These are phyloP conservation scores for Pichia ethanolica DNA, from an alignment of 805 yeast species.

Conservation along the genomic window DNA sequence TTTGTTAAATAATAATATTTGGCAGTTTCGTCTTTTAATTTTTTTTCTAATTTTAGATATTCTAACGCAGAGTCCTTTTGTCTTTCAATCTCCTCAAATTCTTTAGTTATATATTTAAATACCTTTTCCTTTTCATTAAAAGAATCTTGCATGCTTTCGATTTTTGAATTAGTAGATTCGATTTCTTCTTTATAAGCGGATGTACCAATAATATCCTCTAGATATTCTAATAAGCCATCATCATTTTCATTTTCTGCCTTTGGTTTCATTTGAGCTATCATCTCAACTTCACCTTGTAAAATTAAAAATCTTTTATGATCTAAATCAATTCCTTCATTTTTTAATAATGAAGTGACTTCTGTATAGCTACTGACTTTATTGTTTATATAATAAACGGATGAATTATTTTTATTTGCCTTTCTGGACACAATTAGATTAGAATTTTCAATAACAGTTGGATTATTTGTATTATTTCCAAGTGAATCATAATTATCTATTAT, in stretches of 20 bases:
- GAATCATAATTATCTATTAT: constrained; percentile 46
- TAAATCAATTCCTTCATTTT: constrained; percentile 81
- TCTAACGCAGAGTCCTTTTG: constrained; percentile 63
- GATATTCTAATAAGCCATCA: constrained; percentile 87
- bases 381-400: constrained; percentile 73
- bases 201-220: constrained; percentile 97
- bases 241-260: constrained; percentile 89
- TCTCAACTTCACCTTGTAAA: constrained; percentile 96
- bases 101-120: constrained; percentile 71
- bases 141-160: constrained; percentile 71
- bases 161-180: constrained; percentile 50
- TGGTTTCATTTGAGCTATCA: constrained; percentile 97
- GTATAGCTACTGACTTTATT: constrained; percentile 62
- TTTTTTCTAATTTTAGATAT: constrained; percentile 59
- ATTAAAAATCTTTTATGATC: constrained; percentile 93
- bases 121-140: constrained; percentile 78
- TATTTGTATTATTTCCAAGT: constrained; percentile 15
- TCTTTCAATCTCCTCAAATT: constrained; percentile 51
- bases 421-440: constrained; percentile 68
- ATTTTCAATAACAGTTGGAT: constrained; percentile 40
- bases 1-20: constrained; percentile 48
- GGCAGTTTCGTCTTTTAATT: constrained; percentile 44
- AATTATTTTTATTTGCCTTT: constrained; percentile 67
- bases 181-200: constrained; percentile 72
- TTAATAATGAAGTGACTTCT: constrained; percentile 67